Evolutionary conservation across 2,329 filamentous ascomycete species (phyloP).

Genomic region (Cadophora gregata): DNA sequence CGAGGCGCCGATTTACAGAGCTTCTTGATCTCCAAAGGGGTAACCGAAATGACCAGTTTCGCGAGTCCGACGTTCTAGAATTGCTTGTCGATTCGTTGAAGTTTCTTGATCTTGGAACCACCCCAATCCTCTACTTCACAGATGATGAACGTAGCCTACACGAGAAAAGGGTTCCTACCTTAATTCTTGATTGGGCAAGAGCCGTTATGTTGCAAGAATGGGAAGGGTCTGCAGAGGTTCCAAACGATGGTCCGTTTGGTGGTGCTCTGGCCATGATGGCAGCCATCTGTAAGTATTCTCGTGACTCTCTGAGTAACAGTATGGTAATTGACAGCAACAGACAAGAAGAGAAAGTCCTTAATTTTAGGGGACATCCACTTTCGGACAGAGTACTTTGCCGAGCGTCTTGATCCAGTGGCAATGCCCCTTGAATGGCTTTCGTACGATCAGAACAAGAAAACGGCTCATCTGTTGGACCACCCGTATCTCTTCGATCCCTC

Average conservation of each 20-base stretch:
- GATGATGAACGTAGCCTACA: slow-evolving; percentile 59
- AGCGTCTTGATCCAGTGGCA: slow-evolving; percentile 75
- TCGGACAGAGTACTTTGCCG: slow-evolving; percentile 75
- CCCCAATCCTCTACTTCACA: slow-evolving; percentile 53
- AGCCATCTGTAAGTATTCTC: slow-evolving; percentile 67
- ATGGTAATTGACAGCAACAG: slow-evolving; percentile 45
- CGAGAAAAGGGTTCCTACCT: slow-evolving; percentile 61
- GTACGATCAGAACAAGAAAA: slow-evolving; percentile 64
- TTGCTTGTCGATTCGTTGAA: slow-evolving; percentile 46
- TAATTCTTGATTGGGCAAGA: slow-evolving; percentile 74
- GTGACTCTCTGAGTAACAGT: slow-evolving; percentile 1
- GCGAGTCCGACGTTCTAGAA: slow-evolving; percentile 37
- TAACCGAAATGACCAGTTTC: slow-evolving; percentile 32
- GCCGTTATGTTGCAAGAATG: slow-evolving; percentile 80
- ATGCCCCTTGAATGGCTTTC: slow-evolving; percentile 76
- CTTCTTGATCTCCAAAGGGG: slow-evolving; percentile 40
- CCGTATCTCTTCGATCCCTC: slow-evolving; percentile 79
- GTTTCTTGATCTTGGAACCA: slow-evolving; percentile 48
- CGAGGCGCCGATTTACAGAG: slow-evolving; percentile 41
- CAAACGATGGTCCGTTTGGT: slow-evolving; percentile 73
- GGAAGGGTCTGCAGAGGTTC: slow-evolving; percentile 76
- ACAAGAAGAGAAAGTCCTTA: slow-evolving; percentile 66
- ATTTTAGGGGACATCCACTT: slow-evolving; percentile 74
- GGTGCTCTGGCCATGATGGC: slow-evolving; percentile 78
- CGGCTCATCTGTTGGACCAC: slow-evolving; percentile 77